Evolutionary conservation across 106 monocot genomes (phyloP).

Genomic region (Apostasia ramifera): DNA sequence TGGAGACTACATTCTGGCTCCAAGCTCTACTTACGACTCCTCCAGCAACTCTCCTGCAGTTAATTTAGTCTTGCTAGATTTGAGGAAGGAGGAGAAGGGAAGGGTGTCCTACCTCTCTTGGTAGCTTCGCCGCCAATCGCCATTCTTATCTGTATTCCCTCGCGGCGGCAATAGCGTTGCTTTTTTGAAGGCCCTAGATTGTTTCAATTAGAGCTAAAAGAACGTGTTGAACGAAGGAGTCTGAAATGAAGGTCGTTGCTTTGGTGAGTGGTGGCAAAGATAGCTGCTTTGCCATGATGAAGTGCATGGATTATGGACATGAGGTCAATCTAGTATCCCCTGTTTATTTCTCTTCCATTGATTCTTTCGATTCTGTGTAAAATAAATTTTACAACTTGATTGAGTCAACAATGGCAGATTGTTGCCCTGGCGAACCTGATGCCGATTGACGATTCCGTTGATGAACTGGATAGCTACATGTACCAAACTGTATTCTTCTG

Average conservation of each 20-base stretch:
- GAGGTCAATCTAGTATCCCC: slow-evolving; percentile 33
- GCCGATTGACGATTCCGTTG: slow-evolving; percentile 81
- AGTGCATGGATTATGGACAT: slow-evolving; percentile 86
- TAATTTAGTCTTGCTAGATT: too few relatives aligned
- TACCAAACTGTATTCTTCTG: slow-evolving; percentile 77
- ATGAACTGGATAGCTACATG: slow-evolving; percentile 99
- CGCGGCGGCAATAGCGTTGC: too few relatives aligned
- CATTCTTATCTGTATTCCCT: too few relatives aligned
- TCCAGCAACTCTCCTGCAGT: too few relatives aligned
- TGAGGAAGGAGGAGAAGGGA: too few relatives aligned
- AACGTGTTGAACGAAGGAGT: not conserved
- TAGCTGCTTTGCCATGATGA: slow-evolving; percentile 99
- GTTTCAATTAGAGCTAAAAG: too few relatives aligned
- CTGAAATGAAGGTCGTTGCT: slow-evolving; percentile 83
- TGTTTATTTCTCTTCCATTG: not conserved
- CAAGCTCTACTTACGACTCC: too few relatives aligned
- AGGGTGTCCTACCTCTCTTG: too few relatives aligned
- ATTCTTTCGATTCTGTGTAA: slow-evolving; percentile 3
- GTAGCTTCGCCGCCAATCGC: too few relatives aligned
- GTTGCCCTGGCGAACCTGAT: slow-evolving; percentile 92
- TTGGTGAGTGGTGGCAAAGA: slow-evolving; percentile 95
- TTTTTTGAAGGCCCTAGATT: too few relatives aligned
- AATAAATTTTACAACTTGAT: not conserved
- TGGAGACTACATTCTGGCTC: too few relatives aligned
- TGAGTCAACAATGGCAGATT: slow-evolving; percentile 29